A percentile compares a stretch with the other conserved stretches of the same genome.
Conservation (phyloP, 2,329 filamentous ascomycete species). For the Colletotrichum destructivum region DNA sequence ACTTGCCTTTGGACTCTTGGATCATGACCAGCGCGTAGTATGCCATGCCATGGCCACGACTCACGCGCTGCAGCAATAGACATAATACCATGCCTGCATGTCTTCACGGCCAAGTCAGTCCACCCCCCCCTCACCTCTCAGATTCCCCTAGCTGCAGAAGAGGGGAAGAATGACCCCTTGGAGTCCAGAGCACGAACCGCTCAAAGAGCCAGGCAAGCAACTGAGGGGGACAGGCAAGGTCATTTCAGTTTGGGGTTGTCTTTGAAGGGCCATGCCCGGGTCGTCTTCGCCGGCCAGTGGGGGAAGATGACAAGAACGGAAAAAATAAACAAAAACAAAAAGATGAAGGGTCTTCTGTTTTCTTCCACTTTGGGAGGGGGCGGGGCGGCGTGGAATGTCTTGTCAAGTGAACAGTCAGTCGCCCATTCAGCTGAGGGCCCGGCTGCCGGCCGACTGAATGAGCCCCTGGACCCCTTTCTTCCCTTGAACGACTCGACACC, state of each 20-base stretch:
- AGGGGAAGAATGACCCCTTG: neutral
- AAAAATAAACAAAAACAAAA: neutral
- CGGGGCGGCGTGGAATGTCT: neutral
- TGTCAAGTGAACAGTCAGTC: neutral
- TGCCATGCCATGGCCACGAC: neutral
- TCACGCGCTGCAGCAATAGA: neutral
- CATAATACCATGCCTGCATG: neutral
- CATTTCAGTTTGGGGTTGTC: neutral
- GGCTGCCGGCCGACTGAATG: slow-evolving; percentile 19
- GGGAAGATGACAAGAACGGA: too few species aligned
- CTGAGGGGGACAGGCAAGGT: neutral
- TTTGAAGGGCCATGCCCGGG: neutral
- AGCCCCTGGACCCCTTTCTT: slow-evolving; percentile 1
- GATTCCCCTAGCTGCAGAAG: neutral
- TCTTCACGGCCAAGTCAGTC: too few species aligned
- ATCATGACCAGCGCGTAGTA: neutral
- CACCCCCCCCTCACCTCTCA: too few species aligned
- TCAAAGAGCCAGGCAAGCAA: neutral
- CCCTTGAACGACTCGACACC: neutral
- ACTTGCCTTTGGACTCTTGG: neutral
- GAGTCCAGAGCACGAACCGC: neutral
- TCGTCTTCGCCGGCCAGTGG: neutral
- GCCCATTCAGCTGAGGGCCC: slow-evolving; percentile 24
- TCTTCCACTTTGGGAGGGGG: neutral
- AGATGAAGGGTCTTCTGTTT: neutral